Evolutionary conservation across 208 protist species (phyloP).

Genomic region (Phytomonas sp.): DNA sequence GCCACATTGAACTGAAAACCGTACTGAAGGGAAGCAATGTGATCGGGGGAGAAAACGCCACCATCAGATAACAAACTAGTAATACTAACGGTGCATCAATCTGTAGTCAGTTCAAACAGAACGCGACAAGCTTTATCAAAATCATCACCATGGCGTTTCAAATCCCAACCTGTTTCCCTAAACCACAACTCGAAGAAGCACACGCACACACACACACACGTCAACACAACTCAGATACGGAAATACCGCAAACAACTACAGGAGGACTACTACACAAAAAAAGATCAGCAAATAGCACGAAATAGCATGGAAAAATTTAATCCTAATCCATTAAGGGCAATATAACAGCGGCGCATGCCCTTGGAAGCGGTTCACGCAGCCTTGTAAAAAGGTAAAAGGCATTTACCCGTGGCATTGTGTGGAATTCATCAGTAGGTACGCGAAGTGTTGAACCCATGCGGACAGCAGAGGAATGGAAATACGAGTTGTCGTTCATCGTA

Average conservation of each 20-base stretch:
- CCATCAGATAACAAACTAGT: slow-evolving; percentile 10
- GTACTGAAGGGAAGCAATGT: background rate
- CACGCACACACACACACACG: too few species aligned
- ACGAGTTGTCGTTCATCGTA: slow-evolving; percentile 20
- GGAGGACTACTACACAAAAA: background rate
- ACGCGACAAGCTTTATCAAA: slow-evolving; percentile 24
- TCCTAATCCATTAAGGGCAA: background rate
- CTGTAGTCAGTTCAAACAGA: slow-evolving; percentile 44
- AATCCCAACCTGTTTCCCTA: background rate
- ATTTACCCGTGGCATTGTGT: background rate
- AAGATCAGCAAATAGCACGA: background rate
- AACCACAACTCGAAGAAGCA: background rate
- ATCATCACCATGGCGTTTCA: background rate
- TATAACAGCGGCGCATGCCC: background rate
- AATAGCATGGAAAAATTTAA: background rate
- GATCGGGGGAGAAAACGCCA: background rate
- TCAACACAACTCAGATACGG: background rate
- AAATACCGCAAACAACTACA: background rate
- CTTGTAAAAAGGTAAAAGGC: background rate
- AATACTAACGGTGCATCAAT: slow-evolving; percentile 7
- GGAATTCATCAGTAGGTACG: background rate
- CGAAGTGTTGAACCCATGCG: background rate
- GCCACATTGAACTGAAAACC: background rate
- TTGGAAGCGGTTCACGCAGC: background rate
- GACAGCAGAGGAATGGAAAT: background rate